A percentile compares a stretch with the other conserved stretches of the same genome.
These are phyloP conservation scores for Fusarium armeniacum DNA, from an alignment of 2,329 filamentous ascomycete genomes.

Conservation along the genomic window DNA sequence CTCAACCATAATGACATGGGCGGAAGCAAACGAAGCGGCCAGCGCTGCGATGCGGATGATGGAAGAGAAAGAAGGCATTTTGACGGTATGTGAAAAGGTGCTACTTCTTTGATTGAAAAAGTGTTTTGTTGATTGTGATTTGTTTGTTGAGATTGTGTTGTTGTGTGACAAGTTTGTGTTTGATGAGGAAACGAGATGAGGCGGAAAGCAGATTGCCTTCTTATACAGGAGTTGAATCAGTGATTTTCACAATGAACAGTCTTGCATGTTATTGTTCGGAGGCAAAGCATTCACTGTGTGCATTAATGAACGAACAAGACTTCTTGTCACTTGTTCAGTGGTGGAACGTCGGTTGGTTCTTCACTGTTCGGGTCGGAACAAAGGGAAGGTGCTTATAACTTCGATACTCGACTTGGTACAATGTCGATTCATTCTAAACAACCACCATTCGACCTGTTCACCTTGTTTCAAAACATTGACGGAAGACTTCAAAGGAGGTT, in stretches of 20 bases:
- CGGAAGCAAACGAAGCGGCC: background rate
- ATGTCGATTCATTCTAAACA: background rate
- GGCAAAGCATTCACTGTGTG: background rate
- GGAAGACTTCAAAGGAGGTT: too few relatives aligned
- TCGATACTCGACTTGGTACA: background rate
- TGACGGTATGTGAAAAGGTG: background rate
- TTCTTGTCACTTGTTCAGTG: background rate
- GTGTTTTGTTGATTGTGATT: background rate
- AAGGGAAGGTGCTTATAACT: background rate
- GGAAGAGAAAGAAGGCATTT: slow-evolving; percentile 22
- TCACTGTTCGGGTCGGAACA: background rate
- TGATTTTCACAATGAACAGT: background rate
- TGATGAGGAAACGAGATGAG: background rate
- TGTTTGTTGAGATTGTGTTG: background rate
- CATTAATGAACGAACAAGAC: background rate
- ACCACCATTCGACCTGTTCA: background rate
- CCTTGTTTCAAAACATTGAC: background rate
- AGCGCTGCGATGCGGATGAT: slow-evolving; percentile 18
- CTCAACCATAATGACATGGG: slow-evolving; percentile 50
- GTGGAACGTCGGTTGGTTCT: background rate
- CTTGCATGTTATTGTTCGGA: background rate
- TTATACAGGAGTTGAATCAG: background rate
- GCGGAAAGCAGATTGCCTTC: background rate
- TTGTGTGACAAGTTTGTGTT: background rate
- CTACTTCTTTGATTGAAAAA: background rate